A percentile compares a stretch with the other conserved stretches of the same genome.
These are phyloP conservation scores for Colletotrichum lentis DNA, from an alignment of 2,329 filamentous ascomycete species.

Conservation along the genomic window DNA sequence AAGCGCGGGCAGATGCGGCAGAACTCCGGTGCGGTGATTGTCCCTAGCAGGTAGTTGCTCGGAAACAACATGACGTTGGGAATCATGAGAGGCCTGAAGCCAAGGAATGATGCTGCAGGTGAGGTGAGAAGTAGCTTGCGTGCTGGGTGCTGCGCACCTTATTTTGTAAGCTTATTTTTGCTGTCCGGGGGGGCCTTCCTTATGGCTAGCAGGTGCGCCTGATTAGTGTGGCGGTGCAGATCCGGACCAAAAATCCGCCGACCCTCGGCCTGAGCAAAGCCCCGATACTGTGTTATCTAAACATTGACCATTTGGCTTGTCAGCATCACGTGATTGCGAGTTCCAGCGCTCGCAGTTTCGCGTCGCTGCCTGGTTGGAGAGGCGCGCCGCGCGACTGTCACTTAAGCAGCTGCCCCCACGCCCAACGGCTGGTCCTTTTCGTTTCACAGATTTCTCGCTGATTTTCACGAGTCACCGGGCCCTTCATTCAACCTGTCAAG, in stretches of 20 bases:
- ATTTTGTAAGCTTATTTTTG: conserved; percentile 8
- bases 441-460: neutral
- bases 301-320: accelerated
- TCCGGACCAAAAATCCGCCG: neutral
- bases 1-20: neutral
- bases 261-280: too few species aligned
- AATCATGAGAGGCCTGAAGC: neutral
- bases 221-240: neutral
- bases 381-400: conserved; percentile 26
- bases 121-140: neutral
- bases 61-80: neutral
- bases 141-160: neutral
- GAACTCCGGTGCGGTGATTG: neutral
- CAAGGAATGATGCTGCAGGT: neutral
- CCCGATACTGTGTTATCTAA: too few species aligned
- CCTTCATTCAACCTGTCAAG: neutral
- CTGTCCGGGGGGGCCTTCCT: neutral
- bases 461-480: conserved; percentile 2
- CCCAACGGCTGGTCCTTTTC: neutral
- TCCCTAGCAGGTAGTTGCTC: neutral
- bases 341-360: conserved; percentile 4
- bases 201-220: neutral
- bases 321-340: conserved; percentile 21
- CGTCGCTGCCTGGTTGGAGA: conserved; percentile 20
- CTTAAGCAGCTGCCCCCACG: conserved; percentile 1